phyloP scores from a whole-genome alignment of 495 filamentous ascomycete genomes.

The Rhizodiscina lignyota region DNA sequence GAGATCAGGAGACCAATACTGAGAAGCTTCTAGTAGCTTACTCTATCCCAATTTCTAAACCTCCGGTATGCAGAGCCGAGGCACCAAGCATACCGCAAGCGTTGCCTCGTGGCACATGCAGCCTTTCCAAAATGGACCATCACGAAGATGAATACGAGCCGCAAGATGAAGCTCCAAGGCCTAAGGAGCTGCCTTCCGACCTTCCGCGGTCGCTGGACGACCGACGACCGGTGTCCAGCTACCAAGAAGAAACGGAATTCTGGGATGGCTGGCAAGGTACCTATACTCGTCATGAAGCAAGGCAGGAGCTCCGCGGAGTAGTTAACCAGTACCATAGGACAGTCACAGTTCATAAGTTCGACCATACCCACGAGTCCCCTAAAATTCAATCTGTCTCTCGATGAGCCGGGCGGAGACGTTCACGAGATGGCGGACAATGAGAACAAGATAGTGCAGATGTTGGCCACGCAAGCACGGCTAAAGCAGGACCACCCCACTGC shows the following conservation, averaged over 20 bases:
- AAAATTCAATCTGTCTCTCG: constrained; percentile 67
- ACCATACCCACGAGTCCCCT: constrained; percentile 71
- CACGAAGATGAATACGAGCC: too few relatives aligned
- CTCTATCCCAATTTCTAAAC: too few relatives aligned
- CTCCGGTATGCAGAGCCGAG: too few relatives aligned
- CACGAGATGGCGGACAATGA: constrained; percentile 60
- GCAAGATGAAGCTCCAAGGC: too few relatives aligned
- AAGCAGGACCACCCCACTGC: constrained; percentile 49
- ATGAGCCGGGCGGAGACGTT: constrained; percentile 52
- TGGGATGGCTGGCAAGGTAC: constrained; percentile 98
- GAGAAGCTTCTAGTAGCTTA: too few relatives aligned
- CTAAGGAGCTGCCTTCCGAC: constrained; percentile 71
- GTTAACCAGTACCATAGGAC: constrained; percentile 37
- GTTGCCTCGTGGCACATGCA: too few relatives aligned
- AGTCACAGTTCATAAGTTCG: constrained; percentile 82
- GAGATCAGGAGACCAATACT: too few relatives aligned
- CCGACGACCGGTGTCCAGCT: constrained; percentile 45
- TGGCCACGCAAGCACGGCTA: constrained; percentile 80
- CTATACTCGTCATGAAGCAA: not conserved
- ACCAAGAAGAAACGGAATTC: constrained; percentile 68
- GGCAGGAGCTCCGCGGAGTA: not conserved
- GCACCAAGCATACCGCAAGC: too few relatives aligned
- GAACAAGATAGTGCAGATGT: constrained; percentile 81
- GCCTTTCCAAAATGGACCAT: too few relatives aligned
- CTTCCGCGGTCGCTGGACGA: constrained; percentile 85